phyloP scores from a whole-genome alignment of 257 asterid genomes.

The Solanum clarkiae region DNA sequence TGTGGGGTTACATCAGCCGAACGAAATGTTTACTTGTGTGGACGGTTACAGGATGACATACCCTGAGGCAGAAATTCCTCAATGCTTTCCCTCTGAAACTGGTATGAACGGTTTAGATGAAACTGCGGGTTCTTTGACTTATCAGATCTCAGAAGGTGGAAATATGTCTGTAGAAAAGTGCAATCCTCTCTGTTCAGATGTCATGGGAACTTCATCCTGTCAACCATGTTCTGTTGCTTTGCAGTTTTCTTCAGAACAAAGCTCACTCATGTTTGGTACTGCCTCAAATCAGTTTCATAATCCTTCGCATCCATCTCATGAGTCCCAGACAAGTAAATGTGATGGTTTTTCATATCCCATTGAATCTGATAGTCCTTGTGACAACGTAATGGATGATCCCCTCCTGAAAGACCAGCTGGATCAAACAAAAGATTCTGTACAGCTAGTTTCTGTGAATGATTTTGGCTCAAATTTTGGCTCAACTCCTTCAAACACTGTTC shows the following conservation, averaged over 20 bases:
- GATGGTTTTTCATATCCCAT: conserved; percentile 24
- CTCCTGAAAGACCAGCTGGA: conserved; percentile 12
- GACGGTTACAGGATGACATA: conserved; percentile 10
- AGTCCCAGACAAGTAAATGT: conserved; percentile 15
- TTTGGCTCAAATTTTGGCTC: conserved; percentile 32
- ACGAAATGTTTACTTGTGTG: conserved; percentile 24
- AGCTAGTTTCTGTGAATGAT: conserved; percentile 44
- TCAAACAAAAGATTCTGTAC: conserved; percentile 27
- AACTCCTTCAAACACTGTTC: conserved; percentile 25
- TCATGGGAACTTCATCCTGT: conserved; percentile 27
- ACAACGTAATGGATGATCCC: conserved; percentile 1
- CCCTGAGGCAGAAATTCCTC: conserved; percentile 30
- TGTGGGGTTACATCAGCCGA: conserved; percentile 27
- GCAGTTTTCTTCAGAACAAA: conserved; percentile 25
- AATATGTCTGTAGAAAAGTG: conserved; percentile 26
- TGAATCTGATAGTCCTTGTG: conserved; percentile 23
- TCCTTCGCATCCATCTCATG: conserved; percentile 25
- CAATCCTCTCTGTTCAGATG: conserved; percentile 22
- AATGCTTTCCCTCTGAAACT: conserved; percentile 26
- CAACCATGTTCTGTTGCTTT: conserved; percentile 25
- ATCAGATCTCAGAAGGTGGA: conserved; percentile 38
- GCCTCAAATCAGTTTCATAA: conserved; percentile 33
- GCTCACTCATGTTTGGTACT: conserved; percentile 17
- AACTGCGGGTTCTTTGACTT: conserved; percentile 20
- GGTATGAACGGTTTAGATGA: conserved; percentile 18